phyloP scores from a whole-genome alignment of 768 basidiomycete species.

The Termitomyces sp. region DNA sequence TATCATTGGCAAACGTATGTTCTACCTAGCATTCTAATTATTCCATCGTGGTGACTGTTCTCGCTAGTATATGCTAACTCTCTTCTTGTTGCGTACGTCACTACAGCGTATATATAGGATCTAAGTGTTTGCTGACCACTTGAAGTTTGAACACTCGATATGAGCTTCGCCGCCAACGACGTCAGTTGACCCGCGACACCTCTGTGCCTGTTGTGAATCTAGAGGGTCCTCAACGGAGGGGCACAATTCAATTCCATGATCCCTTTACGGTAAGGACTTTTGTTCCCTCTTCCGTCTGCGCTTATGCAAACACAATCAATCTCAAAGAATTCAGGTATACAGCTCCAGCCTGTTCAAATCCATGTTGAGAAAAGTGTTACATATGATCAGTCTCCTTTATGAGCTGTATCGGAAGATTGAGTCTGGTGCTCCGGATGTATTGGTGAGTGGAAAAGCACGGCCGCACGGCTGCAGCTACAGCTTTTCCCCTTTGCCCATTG shows the following conservation, averaged over 20 bases:
- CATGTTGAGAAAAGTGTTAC: constrained; percentile 19
- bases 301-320: too few species aligned
- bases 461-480: too few species aligned
- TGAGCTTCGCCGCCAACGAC: constrained; percentile 14
- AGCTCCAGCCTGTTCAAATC: constrained; percentile 13
- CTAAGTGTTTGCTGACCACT: not conserved
- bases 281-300: not conserved
- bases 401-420: not conserved
- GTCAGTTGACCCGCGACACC: too few species aligned
- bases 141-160: constrained; percentile 19
- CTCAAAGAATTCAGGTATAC: not conserved
- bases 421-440: too few species aligned
- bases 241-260: not conserved
- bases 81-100: constrained; percentile 24
- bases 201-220: not conserved
- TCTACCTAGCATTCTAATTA: too few species aligned
- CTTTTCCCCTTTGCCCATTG: too few species aligned
- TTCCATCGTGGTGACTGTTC: not conserved
- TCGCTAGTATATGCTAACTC: not conserved
- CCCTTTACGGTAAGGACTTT: not conserved
- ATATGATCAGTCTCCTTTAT: constrained; percentile 5
- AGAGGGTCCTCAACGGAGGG: not conserved
- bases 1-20: constrained; percentile 33
- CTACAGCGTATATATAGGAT: not conserved
- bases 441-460: too few species aligned